Evolutionary conservation across 2,329 filamentous ascomycete species (phyloP), one percentile per base, ranked within the genome.

Genomic region (Penicillium decumbens): DNA sequence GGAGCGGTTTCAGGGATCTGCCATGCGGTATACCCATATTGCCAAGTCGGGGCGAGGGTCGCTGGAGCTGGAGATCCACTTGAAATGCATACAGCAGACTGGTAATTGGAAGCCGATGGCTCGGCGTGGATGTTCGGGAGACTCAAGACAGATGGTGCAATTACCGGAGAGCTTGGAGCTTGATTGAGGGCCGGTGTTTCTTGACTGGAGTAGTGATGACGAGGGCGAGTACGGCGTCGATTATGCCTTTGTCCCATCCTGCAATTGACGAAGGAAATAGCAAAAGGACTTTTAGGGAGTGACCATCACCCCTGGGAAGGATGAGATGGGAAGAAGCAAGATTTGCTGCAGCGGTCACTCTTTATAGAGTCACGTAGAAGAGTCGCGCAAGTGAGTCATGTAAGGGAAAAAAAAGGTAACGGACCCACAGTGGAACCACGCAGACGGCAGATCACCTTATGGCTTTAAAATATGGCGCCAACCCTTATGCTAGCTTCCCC

Each of bases 161-260:
- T 35, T 37, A 41, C 41, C 37, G 48, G 50, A 15, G 51, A 51
- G 24, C 27, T 38, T 8, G 51, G 37, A 33, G 32, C 10, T n/a
- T 50, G 46, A 41, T 25, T 29, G 42, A 48, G 9, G 53, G 41
- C 45, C 33, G 52, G 23, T 25, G 15, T 18, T 10, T 29, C 46
- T 52, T 48, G 54, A 44, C 45, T 49, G 42, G 57, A 53, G 62
- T 56, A 53, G 62, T 56, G 51, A 44, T 60, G 54, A 53, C 70
- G 69, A 57, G 69, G 67, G 54, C 72, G 68, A 52, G 69, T 72
- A 43, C 72, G 70, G 54, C 73, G 69, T 65, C 73, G 66, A 53
- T 75, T 75, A 55, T 75, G 73, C 56, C 71, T 71, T 57, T 75
- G 73, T 60, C 72, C 72, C 72, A 75, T 75, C 54, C 60, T 67